Evolutionary conservation across 2,329 filamentous ascomycete genomes (phyloP).

Genomic region (Ophiobolus disseminans): DNA sequence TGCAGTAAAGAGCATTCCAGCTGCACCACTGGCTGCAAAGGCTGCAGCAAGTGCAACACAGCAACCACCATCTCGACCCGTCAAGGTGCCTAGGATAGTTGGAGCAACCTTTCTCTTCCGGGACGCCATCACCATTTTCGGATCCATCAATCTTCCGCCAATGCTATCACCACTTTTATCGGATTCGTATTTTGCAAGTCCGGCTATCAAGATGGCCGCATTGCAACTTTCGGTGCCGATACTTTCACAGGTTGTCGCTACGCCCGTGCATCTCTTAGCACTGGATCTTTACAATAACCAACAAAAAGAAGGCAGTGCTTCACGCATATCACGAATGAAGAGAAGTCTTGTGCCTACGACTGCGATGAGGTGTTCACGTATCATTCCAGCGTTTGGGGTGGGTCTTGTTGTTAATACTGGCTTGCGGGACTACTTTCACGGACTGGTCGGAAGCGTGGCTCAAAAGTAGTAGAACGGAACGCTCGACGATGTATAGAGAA

Average conservation of each 20-base stretch:
- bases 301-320: background rate
- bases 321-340: conserved; percentile 19
- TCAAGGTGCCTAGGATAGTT: conserved; percentile 21
- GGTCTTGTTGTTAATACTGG: conserved; percentile 34
- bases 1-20: conserved; percentile 1
- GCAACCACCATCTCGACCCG: conserved; percentile 2
- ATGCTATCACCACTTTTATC: conserved; percentile 28
- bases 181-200: conserved; percentile 20
- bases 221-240: conserved; percentile 39
- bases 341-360: conserved; percentile 28
- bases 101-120: conserved; percentile 36
- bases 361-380: conserved; percentile 34
- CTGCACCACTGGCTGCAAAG: background rate
- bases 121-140: conserved; percentile 41
- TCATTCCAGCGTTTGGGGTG: conserved; percentile 39
- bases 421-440: conserved; percentile 27
- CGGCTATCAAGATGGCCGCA: conserved; percentile 27
- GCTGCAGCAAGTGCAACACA: background rate
- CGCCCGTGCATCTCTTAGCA: conserved; percentile 35
- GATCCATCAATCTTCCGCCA: conserved; percentile 37
- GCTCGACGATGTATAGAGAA: too few relatives aligned
- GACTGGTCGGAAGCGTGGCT: conserved; percentile 8
- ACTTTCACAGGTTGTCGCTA: conserved; percentile 36
- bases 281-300: conserved; percentile 32
- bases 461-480: too few relatives aligned